Evolutionary conservation across 2,329 filamentous ascomycete genomes (phyloP).

Genomic region (Bertia moriformis): DNA sequence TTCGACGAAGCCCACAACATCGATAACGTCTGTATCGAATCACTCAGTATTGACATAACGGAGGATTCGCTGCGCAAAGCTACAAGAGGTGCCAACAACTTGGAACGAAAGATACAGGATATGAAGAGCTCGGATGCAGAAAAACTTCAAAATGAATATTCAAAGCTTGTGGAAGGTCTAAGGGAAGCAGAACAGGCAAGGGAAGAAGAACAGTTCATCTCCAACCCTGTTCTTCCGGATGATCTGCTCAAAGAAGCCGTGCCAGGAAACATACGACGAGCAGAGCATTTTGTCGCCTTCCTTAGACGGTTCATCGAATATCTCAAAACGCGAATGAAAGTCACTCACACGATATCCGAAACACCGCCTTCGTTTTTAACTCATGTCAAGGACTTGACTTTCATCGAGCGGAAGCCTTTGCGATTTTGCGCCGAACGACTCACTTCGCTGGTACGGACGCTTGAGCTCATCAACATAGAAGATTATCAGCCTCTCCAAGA

Average conservation of each 20-base stretch:
- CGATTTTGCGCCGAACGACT: conserved; percentile 88
- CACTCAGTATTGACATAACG: conserved; percentile 87
- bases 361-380: conserved; percentile 86
- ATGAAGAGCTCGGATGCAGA: conserved; percentile 94
- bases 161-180: conserved; percentile 84
- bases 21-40: conserved; percentile 98
- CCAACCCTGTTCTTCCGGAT: conserved; percentile 57
- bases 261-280: conserved; percentile 86
- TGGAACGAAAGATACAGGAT: conserved; percentile 79
- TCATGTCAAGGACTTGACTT: conserved; percentile 88
- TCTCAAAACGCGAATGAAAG: conserved; percentile 90
- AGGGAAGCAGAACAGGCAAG: conserved; percentile 76
- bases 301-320: conserved; percentile 96
- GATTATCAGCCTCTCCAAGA: conserved; percentile 95
- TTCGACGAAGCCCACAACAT: conserved; percentile 99
- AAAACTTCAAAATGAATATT: conserved; percentile 87
- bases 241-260: conserved; percentile 91
- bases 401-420: conserved; percentile 91
- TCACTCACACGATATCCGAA: conserved; percentile 91
- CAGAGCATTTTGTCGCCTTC: conserved; percentile 91
- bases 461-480: conserved; percentile 94
- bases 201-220: conserved; percentile 85
- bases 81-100: conserved; percentile 74
- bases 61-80: conserved; percentile 88
- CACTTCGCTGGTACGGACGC: conserved; percentile 82